Conservation (phyloP, 345 rosid genomes). For the Viola odorata region DNA sequence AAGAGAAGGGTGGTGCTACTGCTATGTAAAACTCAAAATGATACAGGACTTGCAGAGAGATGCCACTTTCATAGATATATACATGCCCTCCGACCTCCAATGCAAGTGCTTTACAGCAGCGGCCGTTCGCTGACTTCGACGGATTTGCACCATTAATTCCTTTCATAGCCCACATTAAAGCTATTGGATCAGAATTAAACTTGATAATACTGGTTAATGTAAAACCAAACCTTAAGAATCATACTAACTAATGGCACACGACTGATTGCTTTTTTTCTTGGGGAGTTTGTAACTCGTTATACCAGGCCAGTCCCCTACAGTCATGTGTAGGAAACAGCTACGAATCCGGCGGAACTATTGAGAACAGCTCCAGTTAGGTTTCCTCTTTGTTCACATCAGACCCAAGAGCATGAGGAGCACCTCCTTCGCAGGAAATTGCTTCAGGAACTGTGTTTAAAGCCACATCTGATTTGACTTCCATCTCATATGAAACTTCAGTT, state of each 20-base stretch:
- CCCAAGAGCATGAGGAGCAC: background rate
- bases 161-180: background rate
- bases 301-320: background rate
- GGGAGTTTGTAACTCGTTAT: background rate
- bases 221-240: slow-evolving; percentile 2
- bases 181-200: background rate
- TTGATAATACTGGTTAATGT: background rate
- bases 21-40: slow-evolving; percentile 14
- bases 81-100: slow-evolving; percentile 9
- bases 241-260: background rate
- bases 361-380: slow-evolving; percentile 1
- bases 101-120: background rate
- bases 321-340: background rate
- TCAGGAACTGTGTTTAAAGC: slow-evolving; percentile 3
- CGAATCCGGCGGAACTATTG: background rate
- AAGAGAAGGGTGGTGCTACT: background rate
- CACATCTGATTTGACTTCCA: background rate
- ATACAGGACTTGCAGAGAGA: slow-evolving; percentile 8
- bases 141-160: background rate
- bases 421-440: slow-evolving; percentile 8
- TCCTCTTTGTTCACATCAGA: slow-evolving; percentile 7
- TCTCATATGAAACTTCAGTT: slow-evolving; percentile 7
- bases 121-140: background rate
- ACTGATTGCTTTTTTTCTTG: slow-evolving; percentile 2
- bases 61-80: slow-evolving; percentile 2